Percentiles rank a stretch among this genome's conserved stretches.
phyloP scores from a whole-genome alignment of 768 basidiomycete species.

The Boletus sp. region DNA sequence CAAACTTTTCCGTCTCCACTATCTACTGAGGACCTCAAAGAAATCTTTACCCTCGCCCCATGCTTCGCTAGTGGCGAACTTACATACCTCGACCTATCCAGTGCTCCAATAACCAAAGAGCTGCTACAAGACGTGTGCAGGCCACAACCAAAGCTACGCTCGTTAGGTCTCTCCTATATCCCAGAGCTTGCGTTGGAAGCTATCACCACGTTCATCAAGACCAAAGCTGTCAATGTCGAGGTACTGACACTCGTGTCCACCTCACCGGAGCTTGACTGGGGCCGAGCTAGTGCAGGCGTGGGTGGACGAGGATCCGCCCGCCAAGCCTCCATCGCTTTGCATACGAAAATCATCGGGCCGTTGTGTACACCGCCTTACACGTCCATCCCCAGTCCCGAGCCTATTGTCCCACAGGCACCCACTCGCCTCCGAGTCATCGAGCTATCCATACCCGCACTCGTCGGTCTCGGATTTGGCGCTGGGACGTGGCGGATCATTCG shows the following conservation, averaged over 20 bases:
- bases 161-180: slow-evolving; percentile 88
- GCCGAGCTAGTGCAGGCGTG: slow-evolving; percentile 33
- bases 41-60: slow-evolving; percentile 71
- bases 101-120: slow-evolving; percentile 64
- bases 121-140: slow-evolving; percentile 50
- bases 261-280: slow-evolving; percentile 70
- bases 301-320: slow-evolving; percentile 46
- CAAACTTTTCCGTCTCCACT: slow-evolving; percentile 78
- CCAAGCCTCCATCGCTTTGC: slow-evolving; percentile 73
- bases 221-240: slow-evolving; percentile 76
- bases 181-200: slow-evolving; percentile 62
- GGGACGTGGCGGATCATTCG: slow-evolving; percentile 87
- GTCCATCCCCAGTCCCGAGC: slow-evolving; percentile 45
- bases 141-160: slow-evolving; percentile 73
- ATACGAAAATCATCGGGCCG: slow-evolving; percentile 75
- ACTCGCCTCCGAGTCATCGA: slow-evolving; percentile 88
- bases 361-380: slow-evolving; percentile 78
- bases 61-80: slow-evolving; percentile 75
- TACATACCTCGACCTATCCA: slow-evolving; percentile 88
- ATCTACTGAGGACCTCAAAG: slow-evolving; percentile 57
- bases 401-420: slow-evolving; percentile 38
- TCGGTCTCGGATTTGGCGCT: slow-evolving; percentile 72
- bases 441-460: slow-evolving; percentile 67
- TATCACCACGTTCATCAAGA: slow-evolving; percentile 65
- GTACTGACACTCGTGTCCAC: slow-evolving; percentile 79